Percentiles rank a stretch among this genome's conserved stretches.
Evolutionary conservation across 2,329 filamentous ascomycete species (phyloP).

Genomic region (Fusarium sp.): DNA sequence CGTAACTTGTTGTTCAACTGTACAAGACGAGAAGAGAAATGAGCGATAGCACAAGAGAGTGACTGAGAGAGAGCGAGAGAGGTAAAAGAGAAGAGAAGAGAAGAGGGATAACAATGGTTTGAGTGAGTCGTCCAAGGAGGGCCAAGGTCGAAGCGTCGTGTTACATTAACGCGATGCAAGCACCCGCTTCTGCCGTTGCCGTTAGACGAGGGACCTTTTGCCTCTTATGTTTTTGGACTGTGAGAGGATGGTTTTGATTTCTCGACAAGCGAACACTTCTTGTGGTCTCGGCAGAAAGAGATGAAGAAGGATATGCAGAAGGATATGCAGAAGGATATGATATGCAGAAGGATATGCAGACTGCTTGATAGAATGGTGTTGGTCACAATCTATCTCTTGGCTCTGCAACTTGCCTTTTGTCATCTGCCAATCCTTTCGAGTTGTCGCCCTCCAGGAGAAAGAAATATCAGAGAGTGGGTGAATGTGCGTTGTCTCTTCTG

Average conservation of each 20-base stretch:
- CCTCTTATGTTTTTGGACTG: background rate
- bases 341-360: background rate
- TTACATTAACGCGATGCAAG: constrained; percentile 25
- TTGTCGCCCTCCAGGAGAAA: background rate
- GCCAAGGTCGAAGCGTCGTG: constrained; percentile 25
- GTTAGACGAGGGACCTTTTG: background rate
- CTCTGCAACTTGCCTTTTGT: constrained; percentile 5
- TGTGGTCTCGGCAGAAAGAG: background rate
- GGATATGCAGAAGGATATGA: background rate
- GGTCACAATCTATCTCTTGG: background rate
- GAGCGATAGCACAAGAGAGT: background rate
- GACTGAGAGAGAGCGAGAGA: background rate
- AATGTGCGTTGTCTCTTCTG: background rate
- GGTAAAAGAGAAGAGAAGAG: background rate
- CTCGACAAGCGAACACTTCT: background rate
- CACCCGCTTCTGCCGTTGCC: constrained; percentile 19
- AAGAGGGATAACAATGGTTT: background rate
- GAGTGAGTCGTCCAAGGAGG: constrained; percentile 20
- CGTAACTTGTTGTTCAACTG: constrained; percentile 4
- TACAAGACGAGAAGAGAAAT: background rate
- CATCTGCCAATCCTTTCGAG: background rate
- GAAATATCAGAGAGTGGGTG: background rate
- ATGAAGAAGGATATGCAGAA: background rate
- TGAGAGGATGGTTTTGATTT: background rate
- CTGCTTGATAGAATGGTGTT: background rate